Evolutionary conservation across 2,329 filamentous ascomycete species (phyloP).

Genomic region (Clonostachys rosea): DNA sequence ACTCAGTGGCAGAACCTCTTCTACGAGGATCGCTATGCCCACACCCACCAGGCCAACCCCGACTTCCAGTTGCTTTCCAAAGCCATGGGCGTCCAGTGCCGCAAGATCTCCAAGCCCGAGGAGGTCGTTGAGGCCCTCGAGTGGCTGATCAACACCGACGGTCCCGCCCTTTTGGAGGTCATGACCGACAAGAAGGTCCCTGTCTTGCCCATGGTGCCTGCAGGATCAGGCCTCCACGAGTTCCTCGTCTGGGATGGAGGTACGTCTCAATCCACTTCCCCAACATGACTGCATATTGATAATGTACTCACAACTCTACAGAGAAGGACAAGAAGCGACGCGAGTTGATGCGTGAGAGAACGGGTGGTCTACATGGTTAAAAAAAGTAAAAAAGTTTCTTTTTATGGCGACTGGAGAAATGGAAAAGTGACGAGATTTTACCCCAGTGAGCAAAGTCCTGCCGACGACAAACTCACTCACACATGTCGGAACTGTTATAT

Average conservation of each 20-base stretch:
- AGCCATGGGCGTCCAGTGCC: constrained; percentile 80
- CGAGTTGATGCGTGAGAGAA: constrained; percentile 62
- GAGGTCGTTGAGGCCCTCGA: constrained; percentile 74
- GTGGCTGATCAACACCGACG: constrained; percentile 86
- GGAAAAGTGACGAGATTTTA: too few species aligned
- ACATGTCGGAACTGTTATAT: too few species aligned
- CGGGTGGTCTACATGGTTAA: constrained; percentile 39
- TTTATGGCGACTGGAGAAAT: too few species aligned
- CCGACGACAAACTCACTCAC: too few species aligned
- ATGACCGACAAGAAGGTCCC: constrained; percentile 89
- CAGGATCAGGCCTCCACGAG: constrained; percentile 82
- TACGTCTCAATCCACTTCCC: constrained; percentile 10
- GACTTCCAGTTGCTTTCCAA: constrained; percentile 90
- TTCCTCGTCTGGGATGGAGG: constrained; percentile 55
- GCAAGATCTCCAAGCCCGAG: constrained; percentile 66
- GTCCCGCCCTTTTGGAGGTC: constrained; percentile 90
- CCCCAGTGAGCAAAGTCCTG: too few species aligned
- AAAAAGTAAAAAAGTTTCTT: neutral
- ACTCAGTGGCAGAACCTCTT: constrained; percentile 98
- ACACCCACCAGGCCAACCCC: constrained; percentile 94
- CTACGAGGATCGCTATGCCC: constrained; percentile 88
- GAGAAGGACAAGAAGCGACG: constrained; percentile 65
- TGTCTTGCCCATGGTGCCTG: constrained; percentile 96
- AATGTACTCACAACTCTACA: constrained; percentile 19
- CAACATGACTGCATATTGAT: neutral